Percentiles rank a stretch among this genome's conserved stretches.
Evolutionary conservation across 306 rosid species (phyloP).

Genomic region (Inga oerstediana): DNA sequence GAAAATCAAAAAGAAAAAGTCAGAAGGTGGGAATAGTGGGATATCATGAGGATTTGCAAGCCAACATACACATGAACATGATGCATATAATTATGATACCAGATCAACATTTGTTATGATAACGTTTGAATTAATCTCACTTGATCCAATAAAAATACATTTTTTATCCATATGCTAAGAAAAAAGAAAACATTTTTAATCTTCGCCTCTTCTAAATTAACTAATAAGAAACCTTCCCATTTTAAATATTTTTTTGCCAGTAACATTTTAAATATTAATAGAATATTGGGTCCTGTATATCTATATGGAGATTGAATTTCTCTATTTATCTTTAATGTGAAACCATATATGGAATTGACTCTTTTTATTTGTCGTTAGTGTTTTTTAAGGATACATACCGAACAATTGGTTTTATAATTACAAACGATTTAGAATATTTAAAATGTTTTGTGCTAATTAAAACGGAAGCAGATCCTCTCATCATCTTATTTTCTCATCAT

Average conservation of each 20-base stretch:
- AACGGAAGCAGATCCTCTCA: no score
- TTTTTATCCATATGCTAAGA: neutral
- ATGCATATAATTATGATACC: neutral
- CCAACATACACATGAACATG: neutral
- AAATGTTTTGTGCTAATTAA: neutral
- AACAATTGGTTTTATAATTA: neutral
- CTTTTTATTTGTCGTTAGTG: no score
- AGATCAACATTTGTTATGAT: neutral
- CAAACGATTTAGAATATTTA: no score
- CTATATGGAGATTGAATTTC: neutral
- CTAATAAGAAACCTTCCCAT: neutral
- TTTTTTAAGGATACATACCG: no score
- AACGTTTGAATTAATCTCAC: neutral
- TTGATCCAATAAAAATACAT: neutral
- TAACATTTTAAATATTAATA: neutral
- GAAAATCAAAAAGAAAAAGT: neutral
- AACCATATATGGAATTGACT: neutral
- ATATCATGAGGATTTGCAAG: neutral
- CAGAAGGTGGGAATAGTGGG: neutral
- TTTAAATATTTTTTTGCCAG: neutral
- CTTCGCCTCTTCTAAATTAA: neutral
- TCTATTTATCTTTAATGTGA: neutral
- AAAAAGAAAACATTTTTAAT: no score
- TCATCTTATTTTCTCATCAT: no score
- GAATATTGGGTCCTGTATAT: neutral